These are phyloP conservation scores for Schizonepeta tenuifolia DNA, from an alignment of 257 asterid species.

Conservation along the genomic window DNA sequence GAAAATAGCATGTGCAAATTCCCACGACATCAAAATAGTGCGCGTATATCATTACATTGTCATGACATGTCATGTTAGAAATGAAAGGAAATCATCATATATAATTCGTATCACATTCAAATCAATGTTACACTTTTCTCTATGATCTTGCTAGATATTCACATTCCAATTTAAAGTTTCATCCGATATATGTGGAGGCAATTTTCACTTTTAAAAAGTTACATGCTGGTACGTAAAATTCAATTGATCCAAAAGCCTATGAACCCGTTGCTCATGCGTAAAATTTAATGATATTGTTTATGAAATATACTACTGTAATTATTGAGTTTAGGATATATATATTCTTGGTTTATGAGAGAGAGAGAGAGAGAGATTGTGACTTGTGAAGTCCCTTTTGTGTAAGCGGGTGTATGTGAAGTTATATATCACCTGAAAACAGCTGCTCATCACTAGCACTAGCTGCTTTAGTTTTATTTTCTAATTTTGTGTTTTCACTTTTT, in stretches of 20 bases:
- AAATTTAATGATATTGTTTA: too few relatives aligned
- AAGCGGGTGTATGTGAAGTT: too few relatives aligned
- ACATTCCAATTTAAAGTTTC: not conserved
- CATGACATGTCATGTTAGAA: not conserved
- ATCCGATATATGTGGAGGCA: not conserved
- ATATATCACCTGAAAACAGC: conserved; percentile 4
- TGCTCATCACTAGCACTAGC: conserved; percentile 9
- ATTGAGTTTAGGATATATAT: too few relatives aligned
- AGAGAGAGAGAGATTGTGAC: too few relatives aligned
- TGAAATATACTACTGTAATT: too few relatives aligned
- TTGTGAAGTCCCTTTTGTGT: too few relatives aligned
- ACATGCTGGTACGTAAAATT: not conserved
- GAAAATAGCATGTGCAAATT: too few relatives aligned
- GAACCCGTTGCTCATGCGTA: not conserved
- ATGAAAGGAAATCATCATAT: too few relatives aligned
- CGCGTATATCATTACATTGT: too few relatives aligned
- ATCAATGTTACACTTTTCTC: not conserved
- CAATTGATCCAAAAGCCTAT: not conserved
- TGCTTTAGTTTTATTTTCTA: not conserved
- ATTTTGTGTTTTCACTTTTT: conserved; percentile 27
- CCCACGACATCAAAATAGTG: too few relatives aligned
- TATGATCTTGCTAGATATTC: not conserved
- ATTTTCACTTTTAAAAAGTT: not conserved
- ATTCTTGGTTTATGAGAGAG: too few relatives aligned
- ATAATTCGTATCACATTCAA: not conserved